These are phyloP conservation scores for Suillus subaureus DNA, from an alignment of 768 basidiomycete species.

Conservation along the genomic window DNA sequence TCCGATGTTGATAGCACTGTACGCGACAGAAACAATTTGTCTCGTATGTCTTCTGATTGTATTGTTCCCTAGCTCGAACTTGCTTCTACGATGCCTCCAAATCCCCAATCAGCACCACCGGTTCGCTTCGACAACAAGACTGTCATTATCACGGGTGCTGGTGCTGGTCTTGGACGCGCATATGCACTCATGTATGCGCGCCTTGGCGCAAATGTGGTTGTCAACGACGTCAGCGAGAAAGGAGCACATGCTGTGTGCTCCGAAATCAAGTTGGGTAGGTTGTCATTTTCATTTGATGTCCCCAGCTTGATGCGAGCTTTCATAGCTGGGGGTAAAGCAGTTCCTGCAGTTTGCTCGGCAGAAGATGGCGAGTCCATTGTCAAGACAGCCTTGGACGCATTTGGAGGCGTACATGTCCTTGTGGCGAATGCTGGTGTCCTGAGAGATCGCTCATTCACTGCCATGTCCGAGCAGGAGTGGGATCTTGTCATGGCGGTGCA, in stretches of 20 bases:
- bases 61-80: conserved; percentile 53
- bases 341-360: conserved; percentile 79
- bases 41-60: neutral
- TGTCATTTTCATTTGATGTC: neutral
- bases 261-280: conserved; percentile 79
- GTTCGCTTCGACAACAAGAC: conserved; percentile 90
- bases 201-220: conserved; percentile 94
- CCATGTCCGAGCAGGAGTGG: conserved; percentile 93
- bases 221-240: conserved; percentile 93
- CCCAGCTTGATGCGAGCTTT: neutral
- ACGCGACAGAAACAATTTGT: conserved; percentile 11
- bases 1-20: conserved; percentile 66
- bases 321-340: conserved; percentile 87
- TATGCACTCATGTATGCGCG: conserved; percentile 92
- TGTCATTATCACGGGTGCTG: conserved; percentile 92
- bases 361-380: conserved; percentile 93
- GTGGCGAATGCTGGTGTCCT: conserved; percentile 94
- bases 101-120: conserved; percentile 65
- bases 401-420: conserved; percentile 85
- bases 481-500: conserved; percentile 89
- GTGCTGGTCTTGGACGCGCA: conserved; percentile 89
- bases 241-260: conserved; percentile 81
- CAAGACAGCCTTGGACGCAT: conserved; percentile 82
- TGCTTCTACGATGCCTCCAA: conserved; percentile 64
- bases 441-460: conserved; percentile 88